Base-by-base conservation (phyloP, 2,329 filamentous ascomycete genomes). In the Lecanicillium sp. region DNA sequence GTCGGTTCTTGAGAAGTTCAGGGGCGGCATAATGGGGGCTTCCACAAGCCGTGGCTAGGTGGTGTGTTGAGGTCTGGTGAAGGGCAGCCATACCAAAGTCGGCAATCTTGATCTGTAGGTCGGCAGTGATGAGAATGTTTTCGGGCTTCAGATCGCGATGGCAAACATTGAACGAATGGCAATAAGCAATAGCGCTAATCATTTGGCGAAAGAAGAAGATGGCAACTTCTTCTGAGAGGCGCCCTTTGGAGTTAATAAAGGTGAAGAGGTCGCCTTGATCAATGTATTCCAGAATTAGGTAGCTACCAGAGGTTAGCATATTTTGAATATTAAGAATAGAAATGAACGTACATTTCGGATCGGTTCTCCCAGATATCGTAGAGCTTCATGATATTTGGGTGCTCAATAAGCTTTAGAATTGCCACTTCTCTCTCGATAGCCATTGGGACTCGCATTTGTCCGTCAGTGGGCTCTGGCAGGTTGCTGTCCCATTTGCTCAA, bases 351-450 rank as follows among this genome's bases (percentile, higher is more conserved):
- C 85, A 98, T 81, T 60, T 98, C 89, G 41, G 87, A 85, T 16
- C 85, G 76, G 56, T 95, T 96, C 64, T 98, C 92, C 90, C 90
- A 98, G 20, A 98, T 90, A 62, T 98, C 92, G 56, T 90, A 92
- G 9, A 98, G 67, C 49, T 85, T 86, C 60, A 95, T 89, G 51
- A 96, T 90, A 57, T 96, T 92, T 5, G 83, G 85, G 62, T 98
- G 92, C 53, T 95, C 83, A 44, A 96, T 85, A 42, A 96, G 73
- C 64, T 95, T 96, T 75, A 98, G 87, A 51, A 98, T 94, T 22
- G 90, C 88, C 29, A 98, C 89, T 57, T 98, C 92, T 39, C 92
- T 76, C 62, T 96, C 90, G 44, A 98, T 84, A 2, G 88, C 85
- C 52, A 90, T 79, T 2, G 90, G 90, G 56, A 94, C 88, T 38